These are phyloP conservation scores for Margaritispora aquatica DNA, from an alignment of 495 filamentous ascomycete species.

Conservation along the genomic window DNA sequence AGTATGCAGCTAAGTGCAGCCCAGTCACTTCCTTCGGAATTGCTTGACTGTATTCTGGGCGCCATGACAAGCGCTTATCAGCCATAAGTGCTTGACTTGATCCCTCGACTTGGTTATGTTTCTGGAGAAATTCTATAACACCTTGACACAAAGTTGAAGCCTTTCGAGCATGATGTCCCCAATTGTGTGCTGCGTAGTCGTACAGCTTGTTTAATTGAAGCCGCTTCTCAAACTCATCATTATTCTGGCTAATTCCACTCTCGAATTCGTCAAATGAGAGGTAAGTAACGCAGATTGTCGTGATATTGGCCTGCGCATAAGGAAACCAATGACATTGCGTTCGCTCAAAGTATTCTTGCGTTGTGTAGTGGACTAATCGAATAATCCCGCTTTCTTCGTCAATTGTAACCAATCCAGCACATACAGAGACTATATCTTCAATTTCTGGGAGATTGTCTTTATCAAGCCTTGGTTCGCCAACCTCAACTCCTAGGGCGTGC, in stretches of 20 bases:
- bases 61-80: background rate
- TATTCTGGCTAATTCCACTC: background rate
- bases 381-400: background rate
- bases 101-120: background rate
- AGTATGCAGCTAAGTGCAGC: constrained; percentile 20
- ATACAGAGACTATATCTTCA: background rate
- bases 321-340: background rate
- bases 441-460: background rate
- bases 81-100: background rate
- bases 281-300: background rate
- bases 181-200: background rate
- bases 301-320: background rate
- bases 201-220: background rate
- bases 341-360: background rate
- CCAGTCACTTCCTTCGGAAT: constrained; percentile 9
- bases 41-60: constrained; percentile 4
- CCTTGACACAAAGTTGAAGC: background rate
- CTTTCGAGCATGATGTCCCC: background rate
- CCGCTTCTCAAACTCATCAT: background rate
- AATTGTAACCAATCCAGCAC: background rate
- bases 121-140: background rate
- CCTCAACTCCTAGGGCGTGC: constrained; percentile 25
- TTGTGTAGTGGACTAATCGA: background rate
- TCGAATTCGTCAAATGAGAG: background rate
- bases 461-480: background rate